Percentiles rank a stretch among this genome's conserved stretches.
Evolutionary conservation across 306 rosid species (phyloP).

Genomic region (Lupinus albus): DNA sequence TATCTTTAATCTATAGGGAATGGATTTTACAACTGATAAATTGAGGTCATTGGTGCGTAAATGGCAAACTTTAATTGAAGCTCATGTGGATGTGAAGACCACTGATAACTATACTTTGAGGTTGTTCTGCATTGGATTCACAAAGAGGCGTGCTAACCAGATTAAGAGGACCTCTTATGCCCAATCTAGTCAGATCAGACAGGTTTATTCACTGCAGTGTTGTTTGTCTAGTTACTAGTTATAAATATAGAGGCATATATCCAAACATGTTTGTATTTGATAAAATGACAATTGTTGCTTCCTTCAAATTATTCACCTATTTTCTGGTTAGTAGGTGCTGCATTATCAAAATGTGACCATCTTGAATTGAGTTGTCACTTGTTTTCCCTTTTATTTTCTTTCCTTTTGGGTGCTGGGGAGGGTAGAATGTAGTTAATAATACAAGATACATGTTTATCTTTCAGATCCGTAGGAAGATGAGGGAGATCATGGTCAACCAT

Average conservation of each 20-base stretch:
- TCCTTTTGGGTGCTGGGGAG: no score
- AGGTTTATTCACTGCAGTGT: constrained; percentile 45
- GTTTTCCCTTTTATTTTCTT: no score
- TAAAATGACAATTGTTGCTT: no score
- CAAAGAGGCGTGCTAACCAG: constrained; percentile 81
- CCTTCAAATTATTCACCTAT: no score
- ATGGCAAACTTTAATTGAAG: constrained; percentile 93
- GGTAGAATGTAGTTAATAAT: neutral
- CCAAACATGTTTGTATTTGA: neutral
- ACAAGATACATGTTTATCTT: neutral
- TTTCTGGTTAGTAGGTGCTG: no score
- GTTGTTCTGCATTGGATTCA: constrained; percentile 93
- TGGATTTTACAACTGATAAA: constrained; percentile 92
- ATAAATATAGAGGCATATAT: neutral
- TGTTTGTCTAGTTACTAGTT: neutral
- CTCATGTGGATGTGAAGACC: constrained; percentile 95
- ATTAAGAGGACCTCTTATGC: constrained; percentile 95
- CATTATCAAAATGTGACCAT: no score
- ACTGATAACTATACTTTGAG: constrained; percentile 75
- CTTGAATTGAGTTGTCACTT: no score
- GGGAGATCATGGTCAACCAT: constrained; percentile 77
- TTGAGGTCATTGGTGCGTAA: constrained; percentile 84
- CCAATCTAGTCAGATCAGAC: constrained; percentile 83
- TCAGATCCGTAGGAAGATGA: constrained; percentile 95
- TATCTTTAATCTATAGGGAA: constrained; percentile 54